Evolutionary conservation across 2,329 filamentous ascomycete genomes (phyloP).

Genomic region (Pestalotiopsis sp.): DNA sequence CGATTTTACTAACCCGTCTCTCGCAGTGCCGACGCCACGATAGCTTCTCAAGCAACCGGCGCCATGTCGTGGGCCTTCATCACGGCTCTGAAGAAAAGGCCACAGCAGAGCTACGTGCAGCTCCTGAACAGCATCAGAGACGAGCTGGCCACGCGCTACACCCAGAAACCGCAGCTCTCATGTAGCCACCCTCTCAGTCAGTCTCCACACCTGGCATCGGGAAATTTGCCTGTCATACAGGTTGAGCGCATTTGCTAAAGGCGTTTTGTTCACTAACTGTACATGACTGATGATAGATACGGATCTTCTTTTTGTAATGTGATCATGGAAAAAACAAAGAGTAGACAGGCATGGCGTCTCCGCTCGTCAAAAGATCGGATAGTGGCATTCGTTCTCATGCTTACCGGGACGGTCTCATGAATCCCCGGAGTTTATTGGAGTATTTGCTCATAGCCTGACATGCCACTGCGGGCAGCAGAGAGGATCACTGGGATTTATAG

Average conservation of each 20-base stretch:
- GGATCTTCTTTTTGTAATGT: conserved; percentile 16
- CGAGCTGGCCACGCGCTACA: conserved; percentile 82
- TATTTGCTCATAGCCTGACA: not conserved
- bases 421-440: not conserved
- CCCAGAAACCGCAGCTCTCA: conserved; percentile 93
- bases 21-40: conserved; percentile 82
- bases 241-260: conserved; percentile 15
- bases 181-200: conserved; percentile 94
- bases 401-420: not conserved
- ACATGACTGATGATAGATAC: conserved; percentile 19
- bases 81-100: conserved; percentile 85
- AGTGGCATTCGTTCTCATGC: not conserved
- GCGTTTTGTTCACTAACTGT: conserved; percentile 16
- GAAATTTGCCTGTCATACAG: conserved; percentile 20
- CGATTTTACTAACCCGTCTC: conserved; percentile 11
- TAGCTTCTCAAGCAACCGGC: conserved; percentile 85
- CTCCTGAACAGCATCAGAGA: conserved; percentile 94
- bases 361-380: not conserved
- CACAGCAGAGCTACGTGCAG: conserved; percentile 94
- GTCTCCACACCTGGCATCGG: conserved; percentile 34
- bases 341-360: not conserved
- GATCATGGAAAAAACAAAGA: not conserved
- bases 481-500: not conserved
- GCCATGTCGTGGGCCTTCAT: conserved; percentile 99
- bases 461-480: not conserved